phyloP scores from a whole-genome alignment of 768 basidiomycete species.

The Rhodosporidiobolus odoratus region DNA sequence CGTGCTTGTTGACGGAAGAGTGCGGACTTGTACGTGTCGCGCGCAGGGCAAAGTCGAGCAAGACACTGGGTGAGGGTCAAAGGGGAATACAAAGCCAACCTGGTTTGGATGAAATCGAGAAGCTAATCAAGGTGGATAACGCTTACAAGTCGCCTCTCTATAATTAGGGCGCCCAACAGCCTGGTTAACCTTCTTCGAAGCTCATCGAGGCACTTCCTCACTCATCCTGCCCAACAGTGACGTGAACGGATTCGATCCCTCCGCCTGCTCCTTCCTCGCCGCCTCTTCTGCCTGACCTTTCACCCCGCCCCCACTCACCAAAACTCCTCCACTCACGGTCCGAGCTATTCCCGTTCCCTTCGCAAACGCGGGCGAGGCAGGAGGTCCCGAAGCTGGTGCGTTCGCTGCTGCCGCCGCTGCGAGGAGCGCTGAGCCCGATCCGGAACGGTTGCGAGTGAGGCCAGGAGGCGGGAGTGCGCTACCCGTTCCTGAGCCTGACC shows the following conservation, averaged over 20 bases:
- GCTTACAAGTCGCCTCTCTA: not conserved
- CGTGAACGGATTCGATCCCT: conserved; percentile 1
- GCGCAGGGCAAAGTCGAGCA: no score
- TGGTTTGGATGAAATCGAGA: not conserved
- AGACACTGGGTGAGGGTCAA: no score
- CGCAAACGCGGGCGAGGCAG: conserved; percentile 27
- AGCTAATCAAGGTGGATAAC: not conserved
- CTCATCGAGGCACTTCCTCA: not conserved
- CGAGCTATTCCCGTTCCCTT: conserved; percentile 31
- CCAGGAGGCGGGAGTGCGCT: not conserved
- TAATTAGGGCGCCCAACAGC: no score
- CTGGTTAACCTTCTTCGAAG: no score
- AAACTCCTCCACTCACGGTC: not conserved
- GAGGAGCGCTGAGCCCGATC: no score
- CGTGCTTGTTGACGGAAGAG: no score
- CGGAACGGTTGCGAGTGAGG: no score
- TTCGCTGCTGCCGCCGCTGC: no score
- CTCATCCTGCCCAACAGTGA: conserved; percentile 23
- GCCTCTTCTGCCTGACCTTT: not conserved
- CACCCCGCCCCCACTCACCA: not conserved
- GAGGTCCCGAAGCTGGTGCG: no score
- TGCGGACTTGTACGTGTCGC: no score
- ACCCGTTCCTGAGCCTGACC: not conserved
- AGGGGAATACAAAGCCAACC: no score
- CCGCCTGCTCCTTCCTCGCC: not conserved